A percentile compares a stretch with the other conserved stretches of the same genome.
Evolutionary conservation across 257 asterid species (phyloP).

Genomic region (Catharanthus roseus): DNA sequence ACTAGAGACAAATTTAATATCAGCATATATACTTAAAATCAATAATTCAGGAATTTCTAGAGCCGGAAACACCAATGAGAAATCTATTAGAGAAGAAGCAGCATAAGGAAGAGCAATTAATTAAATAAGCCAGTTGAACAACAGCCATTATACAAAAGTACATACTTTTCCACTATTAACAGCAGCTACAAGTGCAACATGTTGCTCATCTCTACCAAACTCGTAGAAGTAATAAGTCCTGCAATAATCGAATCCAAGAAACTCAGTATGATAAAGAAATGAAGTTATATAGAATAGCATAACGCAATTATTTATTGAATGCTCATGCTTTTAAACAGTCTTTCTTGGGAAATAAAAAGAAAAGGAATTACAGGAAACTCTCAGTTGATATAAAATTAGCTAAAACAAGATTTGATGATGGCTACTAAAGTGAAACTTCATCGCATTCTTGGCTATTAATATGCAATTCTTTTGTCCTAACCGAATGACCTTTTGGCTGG

Average conservation of each 20-base stretch:
- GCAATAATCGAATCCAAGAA: slow-evolving; percentile 20
- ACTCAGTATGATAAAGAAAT: not conserved
- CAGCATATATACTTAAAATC: not conserved
- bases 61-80: not conserved
- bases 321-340: too few relatives aligned
- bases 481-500: too few relatives aligned
- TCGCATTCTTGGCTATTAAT: too few relatives aligned
- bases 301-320: not conserved
- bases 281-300: not conserved
- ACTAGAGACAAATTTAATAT: not conserved
- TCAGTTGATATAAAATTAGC: too few relatives aligned
- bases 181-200: slow-evolving; percentile 74
- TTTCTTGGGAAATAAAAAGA: too few relatives aligned
- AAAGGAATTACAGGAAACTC: too few relatives aligned
- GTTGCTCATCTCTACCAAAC: slow-evolving; percentile 66
- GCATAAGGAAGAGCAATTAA: not conserved
- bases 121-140: not conserved
- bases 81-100: not conserved
- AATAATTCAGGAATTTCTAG: not conserved
- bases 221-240: slow-evolving; percentile 94
- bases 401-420: too few relatives aligned
- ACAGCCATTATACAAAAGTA: slow-evolving; percentile 1
- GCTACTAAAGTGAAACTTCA: too few relatives aligned
- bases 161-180: slow-evolving; percentile 78
- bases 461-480: too few relatives aligned